Percentiles rank a stretch among this genome's conserved stretches.
Conservation (phyloP, 768 basidiomycete genomes). For the Ephemerocybe angulata region DNA sequence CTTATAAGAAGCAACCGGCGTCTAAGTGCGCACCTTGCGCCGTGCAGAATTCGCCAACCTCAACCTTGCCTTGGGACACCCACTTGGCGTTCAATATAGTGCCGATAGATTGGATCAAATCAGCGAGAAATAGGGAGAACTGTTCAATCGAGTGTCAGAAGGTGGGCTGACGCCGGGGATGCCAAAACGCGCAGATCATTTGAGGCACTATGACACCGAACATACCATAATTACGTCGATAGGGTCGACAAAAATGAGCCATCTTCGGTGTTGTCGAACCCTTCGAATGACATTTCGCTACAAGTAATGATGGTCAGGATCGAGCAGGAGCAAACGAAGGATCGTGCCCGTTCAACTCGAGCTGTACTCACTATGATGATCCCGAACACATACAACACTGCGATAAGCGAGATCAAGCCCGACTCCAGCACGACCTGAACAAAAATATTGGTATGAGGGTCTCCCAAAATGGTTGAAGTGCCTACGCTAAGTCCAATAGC, state of each 20-base stretch:
- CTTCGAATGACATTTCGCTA: not conserved
- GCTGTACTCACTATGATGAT: not conserved
- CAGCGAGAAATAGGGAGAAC: slow-evolving; percentile 9
- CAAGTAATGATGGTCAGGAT: no score
- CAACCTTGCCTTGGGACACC: slow-evolving; percentile 26
- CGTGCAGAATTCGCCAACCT: slow-evolving; percentile 26
- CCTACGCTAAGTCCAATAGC: not conserved
- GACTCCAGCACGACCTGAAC: not conserved
- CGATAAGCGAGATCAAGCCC: not conserved
- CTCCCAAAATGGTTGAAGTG: not conserved
- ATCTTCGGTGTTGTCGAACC: not conserved
- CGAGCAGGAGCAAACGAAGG: no score
- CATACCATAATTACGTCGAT: not conserved
- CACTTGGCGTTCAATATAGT: slow-evolving; percentile 29
- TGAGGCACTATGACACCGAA: no score
- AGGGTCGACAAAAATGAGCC: not conserved
- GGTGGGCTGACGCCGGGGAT: rapidly evolving
- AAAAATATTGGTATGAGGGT: no score
- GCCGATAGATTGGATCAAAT: slow-evolving; percentile 33
- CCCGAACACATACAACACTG: not conserved
- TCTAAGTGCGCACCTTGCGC: slow-evolving; percentile 22
- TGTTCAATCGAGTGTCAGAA: not conserved
- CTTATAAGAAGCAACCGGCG: not conserved
- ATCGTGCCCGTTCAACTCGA: no score
- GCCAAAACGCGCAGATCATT: no score